Conservation (phyloP, 1,139 yeast species). For the Kurtzmaniella natalensis region DNA sequence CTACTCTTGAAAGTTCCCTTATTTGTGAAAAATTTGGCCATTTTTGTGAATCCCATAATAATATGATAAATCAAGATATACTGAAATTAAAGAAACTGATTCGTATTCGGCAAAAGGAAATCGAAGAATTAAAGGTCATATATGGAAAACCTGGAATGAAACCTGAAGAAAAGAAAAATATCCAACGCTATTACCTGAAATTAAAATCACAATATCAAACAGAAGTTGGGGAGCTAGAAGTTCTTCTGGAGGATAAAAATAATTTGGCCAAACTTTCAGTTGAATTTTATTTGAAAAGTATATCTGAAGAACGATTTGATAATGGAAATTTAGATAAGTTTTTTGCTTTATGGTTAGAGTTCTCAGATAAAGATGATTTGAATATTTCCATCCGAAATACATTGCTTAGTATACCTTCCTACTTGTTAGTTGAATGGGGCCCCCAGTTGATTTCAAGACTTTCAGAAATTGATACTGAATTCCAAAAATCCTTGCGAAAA, state of each 20-base stretch:
- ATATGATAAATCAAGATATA: slow-evolving; percentile 37
- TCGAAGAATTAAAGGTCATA: slow-evolving; percentile 44
- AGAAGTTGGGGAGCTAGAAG: slow-evolving; percentile 46
- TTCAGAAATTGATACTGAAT: slow-evolving; percentile 40
- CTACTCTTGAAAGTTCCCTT: slow-evolving; percentile 27
- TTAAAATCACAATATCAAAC: slow-evolving; percentile 43
- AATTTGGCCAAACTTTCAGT: slow-evolving; percentile 54
- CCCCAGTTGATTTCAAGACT: slow-evolving; percentile 79
- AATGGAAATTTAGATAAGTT: slow-evolving; percentile 59
- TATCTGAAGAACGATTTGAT: slow-evolving; percentile 48
- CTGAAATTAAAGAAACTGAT: slow-evolving; percentile 26
- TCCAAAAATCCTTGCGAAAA: slow-evolving; percentile 52
- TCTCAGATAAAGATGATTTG: slow-evolving; percentile 38
- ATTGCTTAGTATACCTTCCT: slow-evolving; percentile 44
- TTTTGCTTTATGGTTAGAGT: slow-evolving; percentile 82
- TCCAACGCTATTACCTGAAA: slow-evolving; percentile 47
- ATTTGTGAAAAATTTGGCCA: slow-evolving; percentile 61
- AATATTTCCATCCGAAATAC: slow-evolving; percentile 30
- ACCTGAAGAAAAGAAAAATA: slow-evolving; percentile 44
- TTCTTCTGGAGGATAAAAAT: slow-evolving; percentile 31
- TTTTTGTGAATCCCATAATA: slow-evolving; percentile 62
- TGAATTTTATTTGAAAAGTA: slow-evolving; percentile 48
- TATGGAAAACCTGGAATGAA: slow-evolving; percentile 34
- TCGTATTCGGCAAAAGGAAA: slow-evolving; percentile 38
- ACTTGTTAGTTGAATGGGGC: slow-evolving; percentile 72